Evolutionary conservation across 257 asterid species (phyloP).

Genomic region (Cynanchum wilfordii): DNA sequence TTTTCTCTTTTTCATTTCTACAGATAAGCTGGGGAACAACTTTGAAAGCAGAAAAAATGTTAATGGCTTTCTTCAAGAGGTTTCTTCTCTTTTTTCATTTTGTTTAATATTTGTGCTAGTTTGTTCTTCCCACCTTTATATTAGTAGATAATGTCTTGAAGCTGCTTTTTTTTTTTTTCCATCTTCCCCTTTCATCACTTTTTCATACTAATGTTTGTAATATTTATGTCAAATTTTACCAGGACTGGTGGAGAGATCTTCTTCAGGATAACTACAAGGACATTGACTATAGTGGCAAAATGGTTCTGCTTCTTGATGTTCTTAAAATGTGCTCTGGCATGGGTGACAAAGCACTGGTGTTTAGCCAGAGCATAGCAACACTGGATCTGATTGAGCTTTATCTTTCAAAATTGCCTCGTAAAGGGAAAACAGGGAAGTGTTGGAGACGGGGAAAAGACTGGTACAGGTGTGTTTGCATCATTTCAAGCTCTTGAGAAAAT

Average conservation of each 20-base stretch:
- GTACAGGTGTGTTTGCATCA: conserved; percentile 65
- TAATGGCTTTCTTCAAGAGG: conserved; percentile 72
- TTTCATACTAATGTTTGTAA: conserved; percentile 10
- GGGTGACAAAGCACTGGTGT: conserved; percentile 92
- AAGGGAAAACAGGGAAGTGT: conserved; percentile 61
- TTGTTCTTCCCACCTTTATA: neutral
- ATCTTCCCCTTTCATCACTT: conserved; percentile 6
- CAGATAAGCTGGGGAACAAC: conserved; percentile 60
- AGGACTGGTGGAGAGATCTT: conserved; percentile 99
- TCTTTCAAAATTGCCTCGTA: conserved; percentile 73
- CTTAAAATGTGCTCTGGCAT: conserved; percentile 71
- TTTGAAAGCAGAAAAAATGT: conserved; percentile 42
- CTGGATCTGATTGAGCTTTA: conserved; percentile 81
- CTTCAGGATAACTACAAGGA: conserved; percentile 62
- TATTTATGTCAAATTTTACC: conserved; percentile 18
- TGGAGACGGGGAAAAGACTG: conserved; percentile 97
- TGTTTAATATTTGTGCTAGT: neutral
- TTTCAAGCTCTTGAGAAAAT: conserved; percentile 12
- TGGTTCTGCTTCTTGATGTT: conserved; percentile 88
- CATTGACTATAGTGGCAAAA: conserved; percentile 81
- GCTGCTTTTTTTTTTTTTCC: neutral
- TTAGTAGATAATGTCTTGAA: neutral
- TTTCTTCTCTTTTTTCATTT: conserved; percentile 24
- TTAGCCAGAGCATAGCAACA: conserved; percentile 87
- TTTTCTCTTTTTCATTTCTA: conserved; percentile 14